Conservation (phyloP, 164 flowering plant genomes). For the Macadamia integrifolia region DNA sequence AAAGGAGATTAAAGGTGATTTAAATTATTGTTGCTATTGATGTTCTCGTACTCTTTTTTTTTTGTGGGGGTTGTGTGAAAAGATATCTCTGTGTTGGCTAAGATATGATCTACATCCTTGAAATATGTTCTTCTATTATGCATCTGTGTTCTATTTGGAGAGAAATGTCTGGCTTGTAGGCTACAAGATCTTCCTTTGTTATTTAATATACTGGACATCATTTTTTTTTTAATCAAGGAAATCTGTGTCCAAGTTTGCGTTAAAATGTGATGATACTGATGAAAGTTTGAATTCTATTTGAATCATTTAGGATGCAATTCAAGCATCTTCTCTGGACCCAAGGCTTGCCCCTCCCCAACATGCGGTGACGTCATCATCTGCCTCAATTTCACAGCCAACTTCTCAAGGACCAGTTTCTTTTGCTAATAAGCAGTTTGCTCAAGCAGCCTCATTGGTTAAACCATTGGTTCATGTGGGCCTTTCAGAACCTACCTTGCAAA, state of each 20-base stretch:
- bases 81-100: background rate
- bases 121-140: background rate
- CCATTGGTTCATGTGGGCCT: slow-evolving; percentile 37
- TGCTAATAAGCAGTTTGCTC: slow-evolving; percentile 41
- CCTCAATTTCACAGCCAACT: slow-evolving; percentile 28
- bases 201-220: background rate
- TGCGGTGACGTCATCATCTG: slow-evolving; percentile 37
- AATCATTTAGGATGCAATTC: slow-evolving; percentile 58
- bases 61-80: background rate
- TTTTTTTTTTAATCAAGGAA: background rate
- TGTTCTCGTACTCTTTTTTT: background rate
- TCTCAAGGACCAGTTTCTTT: slow-evolving; percentile 39
- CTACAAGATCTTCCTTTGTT: background rate
- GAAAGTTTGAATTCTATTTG: slow-evolving; percentile 1
- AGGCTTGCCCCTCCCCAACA: slow-evolving; percentile 48
- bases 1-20: slow-evolving; percentile 76
- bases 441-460: slow-evolving; percentile 36
- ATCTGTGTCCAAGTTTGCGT: background rate
- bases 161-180: background rate
- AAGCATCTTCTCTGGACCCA: slow-evolving; percentile 53
- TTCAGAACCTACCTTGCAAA: slow-evolving; percentile 58
- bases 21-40: background rate
- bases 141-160: background rate
- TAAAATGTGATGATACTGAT: slow-evolving; percentile 1
- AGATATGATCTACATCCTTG: background rate